Conservation (phyloP, 805 yeast species). For the Yarrowia sp. region DNA sequence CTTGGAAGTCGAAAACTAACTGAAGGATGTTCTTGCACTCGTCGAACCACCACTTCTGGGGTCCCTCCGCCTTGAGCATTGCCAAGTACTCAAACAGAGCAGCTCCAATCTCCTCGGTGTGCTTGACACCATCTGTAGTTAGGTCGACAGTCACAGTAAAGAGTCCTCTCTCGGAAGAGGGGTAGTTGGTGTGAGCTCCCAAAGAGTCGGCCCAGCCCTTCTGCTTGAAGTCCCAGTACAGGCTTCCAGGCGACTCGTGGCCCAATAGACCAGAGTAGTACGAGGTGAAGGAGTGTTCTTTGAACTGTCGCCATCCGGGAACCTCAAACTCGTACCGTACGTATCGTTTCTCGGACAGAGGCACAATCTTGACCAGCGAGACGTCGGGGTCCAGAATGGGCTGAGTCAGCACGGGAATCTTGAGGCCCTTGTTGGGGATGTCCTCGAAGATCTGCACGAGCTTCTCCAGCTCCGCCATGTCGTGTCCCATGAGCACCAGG, state of each 20-base stretch:
- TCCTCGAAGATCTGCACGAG: not conserved
- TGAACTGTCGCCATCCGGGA: not conserved
- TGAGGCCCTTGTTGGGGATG: not conserved
- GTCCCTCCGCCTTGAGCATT: conserved; percentile 54
- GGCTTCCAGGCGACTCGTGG: conserved; percentile 88
- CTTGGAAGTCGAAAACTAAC: conserved; percentile 73
- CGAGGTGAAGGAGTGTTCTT: conserved; percentile 37
- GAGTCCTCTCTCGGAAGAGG: conserved; percentile 59
- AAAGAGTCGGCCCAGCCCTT: conserved; percentile 77
- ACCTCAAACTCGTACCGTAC: not conserved
- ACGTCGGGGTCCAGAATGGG: conserved; percentile 1
- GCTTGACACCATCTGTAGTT: conserved; percentile 61
- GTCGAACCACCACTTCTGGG: conserved; percentile 73
- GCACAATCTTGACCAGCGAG: not conserved
- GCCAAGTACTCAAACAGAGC: conserved; percentile 70
- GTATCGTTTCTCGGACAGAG: not conserved
- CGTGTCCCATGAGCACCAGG: conserved; percentile 78
- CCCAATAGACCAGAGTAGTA: conserved; percentile 81
- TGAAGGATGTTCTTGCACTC: conserved; percentile 68
- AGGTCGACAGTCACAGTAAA: conserved; percentile 70
- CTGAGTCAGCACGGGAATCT: not conserved
- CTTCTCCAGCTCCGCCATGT: conserved; percentile 60
- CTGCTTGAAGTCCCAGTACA: conserved; percentile 64
- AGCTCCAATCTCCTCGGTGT: conserved; percentile 59
- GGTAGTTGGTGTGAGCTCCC: conserved; percentile 59